Conservation (phyloP, 257 asterid species). For the Craterostigma plantagineum region DNA sequence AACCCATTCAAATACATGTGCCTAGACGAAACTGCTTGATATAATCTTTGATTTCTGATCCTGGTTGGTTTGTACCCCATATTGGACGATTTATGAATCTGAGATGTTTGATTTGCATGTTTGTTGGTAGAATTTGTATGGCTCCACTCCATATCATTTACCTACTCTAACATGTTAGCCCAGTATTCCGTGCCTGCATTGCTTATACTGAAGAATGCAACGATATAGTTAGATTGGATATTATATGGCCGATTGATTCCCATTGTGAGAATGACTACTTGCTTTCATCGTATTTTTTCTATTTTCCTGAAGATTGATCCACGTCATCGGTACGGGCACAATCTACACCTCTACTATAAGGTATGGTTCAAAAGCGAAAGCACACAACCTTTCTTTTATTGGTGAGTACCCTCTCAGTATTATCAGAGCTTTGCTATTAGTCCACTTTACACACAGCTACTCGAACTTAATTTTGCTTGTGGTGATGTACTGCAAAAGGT, state of each 20-base stretch:
- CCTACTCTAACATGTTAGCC: too few relatives aligned
- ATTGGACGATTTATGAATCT: too few relatives aligned
- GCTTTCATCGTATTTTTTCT: not conserved
- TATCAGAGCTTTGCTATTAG: too few relatives aligned
- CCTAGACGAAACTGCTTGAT: not conserved
- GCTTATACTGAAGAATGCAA: too few relatives aligned
- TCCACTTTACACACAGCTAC: not conserved
- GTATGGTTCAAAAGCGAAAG: conserved; percentile 78
- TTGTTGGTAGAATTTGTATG: too few relatives aligned
- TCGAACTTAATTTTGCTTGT: not conserved
- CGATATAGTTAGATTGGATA: too few relatives aligned
- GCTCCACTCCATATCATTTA: too few relatives aligned
- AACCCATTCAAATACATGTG: not conserved
- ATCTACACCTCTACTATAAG: conserved; percentile 72
- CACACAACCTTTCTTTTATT: conserved; percentile 80
- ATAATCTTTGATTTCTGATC: not conserved
- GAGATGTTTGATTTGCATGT: too few relatives aligned
- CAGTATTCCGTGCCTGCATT: too few relatives aligned
- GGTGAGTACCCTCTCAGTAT: conserved; percentile 29
- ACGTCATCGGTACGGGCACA: conserved; percentile 94
- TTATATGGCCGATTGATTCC: too few relatives aligned
- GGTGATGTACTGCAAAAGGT: conserved; percentile 17
- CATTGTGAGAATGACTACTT: too few relatives aligned
- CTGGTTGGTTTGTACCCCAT: too few relatives aligned
- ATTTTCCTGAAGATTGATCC: conserved; percentile 61